Base-by-base conservation (phyloP, 306 rosid genomes). In the Fagus sylvatica region DNA sequence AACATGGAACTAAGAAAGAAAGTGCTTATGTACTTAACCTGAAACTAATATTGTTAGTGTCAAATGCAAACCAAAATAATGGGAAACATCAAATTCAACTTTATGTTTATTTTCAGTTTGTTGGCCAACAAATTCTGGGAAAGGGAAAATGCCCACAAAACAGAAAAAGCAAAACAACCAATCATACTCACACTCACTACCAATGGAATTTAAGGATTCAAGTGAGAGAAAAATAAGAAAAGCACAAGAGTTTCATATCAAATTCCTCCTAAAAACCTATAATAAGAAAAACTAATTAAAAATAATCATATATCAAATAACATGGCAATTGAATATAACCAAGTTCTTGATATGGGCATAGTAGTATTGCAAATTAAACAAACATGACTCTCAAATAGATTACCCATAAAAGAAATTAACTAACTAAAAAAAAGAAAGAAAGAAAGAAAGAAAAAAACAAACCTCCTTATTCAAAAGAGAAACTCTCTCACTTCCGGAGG, bases 391-490 rank as follows among this genome's bases (percentile, higher is more conserved):
- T n/a, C n/a, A n/a, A n/a, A n/a, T n/a, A n/a, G n/a, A 62, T 34
- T 10, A 62, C 28, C 69, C 41, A 33, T 36, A 34, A 62, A 34
- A 7, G 42, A 54, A 17, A 59, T 3, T n/a, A 15, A 41, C 42
- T 6, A 53, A 69, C 1, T 2, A 1, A 17, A 0, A 10, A 4
- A 42, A 13, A 6, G 40, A 37, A 7, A 42, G 5, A 4, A 17
- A 41, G 12, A 12, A 6, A 41, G 34, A 22, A 49, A 64, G 49
- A n/a, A n/a, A n/a, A 65, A 65, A 40, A 9, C 42, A 22, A 65
- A 79, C 83, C 78, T 79, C 53, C 49, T 79, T 79, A 28, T 12
- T 73, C 51, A 79, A 77, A 55, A 79, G 83, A 79, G 83, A 68
- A 51, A 67, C 74, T 40, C 69, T 66, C 69, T 79, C 57, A n/a